Conservation (phyloP, 108 stramenopile species). For the Pelagomonas calceolata region DNA sequence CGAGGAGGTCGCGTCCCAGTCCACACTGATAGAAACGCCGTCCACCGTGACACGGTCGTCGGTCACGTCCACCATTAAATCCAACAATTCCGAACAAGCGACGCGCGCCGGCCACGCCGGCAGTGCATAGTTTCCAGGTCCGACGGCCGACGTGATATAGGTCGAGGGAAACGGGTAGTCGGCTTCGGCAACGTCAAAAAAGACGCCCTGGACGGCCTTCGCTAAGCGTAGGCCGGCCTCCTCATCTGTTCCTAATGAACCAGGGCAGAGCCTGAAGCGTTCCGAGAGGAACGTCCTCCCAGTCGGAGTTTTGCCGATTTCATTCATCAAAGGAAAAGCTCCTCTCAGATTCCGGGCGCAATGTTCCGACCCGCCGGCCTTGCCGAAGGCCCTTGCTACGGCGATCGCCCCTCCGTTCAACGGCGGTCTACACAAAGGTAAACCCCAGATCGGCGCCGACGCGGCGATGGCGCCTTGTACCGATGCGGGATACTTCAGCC, state of each 20-base stretch:
- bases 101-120: constrained; percentile 58
- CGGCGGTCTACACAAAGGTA: constrained; percentile 12
- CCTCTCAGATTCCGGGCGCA: constrained; percentile 8
- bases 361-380: not conserved
- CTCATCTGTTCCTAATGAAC: constrained; percentile 11
- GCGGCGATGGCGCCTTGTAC: constrained; percentile 72
- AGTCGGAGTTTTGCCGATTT: not conserved
- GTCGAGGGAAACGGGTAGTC: constrained; percentile 18
- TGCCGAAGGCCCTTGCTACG: not conserved
- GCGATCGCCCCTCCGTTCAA: constrained; percentile 11
- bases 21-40: no score
- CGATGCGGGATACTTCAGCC: constrained; percentile 70
- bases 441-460: constrained; percentile 45
- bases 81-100: constrained; percentile 49
- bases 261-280: constrained; percentile 40
- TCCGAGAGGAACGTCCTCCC: not conserved
- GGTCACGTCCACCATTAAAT: no score
- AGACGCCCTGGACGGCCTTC: constrained; percentile 37
- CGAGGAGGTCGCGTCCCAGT: no score
- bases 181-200: constrained; percentile 39
- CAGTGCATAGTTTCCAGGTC: constrained; percentile 36
- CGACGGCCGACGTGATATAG: constrained; percentile 51
- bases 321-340: constrained; percentile 2
- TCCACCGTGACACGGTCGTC: no score
- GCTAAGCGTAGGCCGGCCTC: constrained; percentile 19